Conservation (phyloP, 176 grass and related monocot genomes). For the Eremochloa ophiuroides region DNA sequence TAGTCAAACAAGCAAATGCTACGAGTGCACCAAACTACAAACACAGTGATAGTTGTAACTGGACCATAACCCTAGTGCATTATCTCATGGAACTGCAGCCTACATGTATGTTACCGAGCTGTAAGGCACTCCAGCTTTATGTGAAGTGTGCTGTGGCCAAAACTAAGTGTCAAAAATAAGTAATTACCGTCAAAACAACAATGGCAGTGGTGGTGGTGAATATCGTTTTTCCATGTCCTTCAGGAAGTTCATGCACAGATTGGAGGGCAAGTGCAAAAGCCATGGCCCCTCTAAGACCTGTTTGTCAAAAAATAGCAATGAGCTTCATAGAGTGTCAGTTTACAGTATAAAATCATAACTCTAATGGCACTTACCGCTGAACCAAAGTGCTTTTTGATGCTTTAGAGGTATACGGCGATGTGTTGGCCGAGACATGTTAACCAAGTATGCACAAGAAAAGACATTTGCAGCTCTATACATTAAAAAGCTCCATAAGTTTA, state of each 20-base stretch:
- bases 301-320: conserved; percentile 29
- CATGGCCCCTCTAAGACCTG: conserved; percentile 98
- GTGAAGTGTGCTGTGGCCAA: not conserved
- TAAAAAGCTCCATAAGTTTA: not conserved
- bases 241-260: conserved; percentile 95
- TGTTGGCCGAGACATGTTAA: conserved; percentile 77
- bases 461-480: conserved; percentile 80
- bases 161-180: conserved; percentile 11
- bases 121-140: not conserved
- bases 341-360: not conserved
- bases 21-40: not conserved
- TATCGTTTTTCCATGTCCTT: conserved; percentile 96
- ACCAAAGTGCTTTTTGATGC: conserved; percentile 99
- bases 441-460: conserved; percentile 88
- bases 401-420: conserved; percentile 86
- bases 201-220: conserved; percentile 91
- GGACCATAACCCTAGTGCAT: not conserved
- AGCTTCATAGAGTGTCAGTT: not conserved
- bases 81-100: not conserved
- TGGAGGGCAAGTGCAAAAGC: conserved; percentile 99
- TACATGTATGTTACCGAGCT: not conserved
- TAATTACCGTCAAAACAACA: conserved; percentile 89
- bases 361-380: conserved; percentile 67
- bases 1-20: not conserved
- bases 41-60: not conserved